These are phyloP conservation scores for Pythium vanterpoolii DNA, from an alignment of 352 stramenopile genomes.

Conservation along the genomic window DNA sequence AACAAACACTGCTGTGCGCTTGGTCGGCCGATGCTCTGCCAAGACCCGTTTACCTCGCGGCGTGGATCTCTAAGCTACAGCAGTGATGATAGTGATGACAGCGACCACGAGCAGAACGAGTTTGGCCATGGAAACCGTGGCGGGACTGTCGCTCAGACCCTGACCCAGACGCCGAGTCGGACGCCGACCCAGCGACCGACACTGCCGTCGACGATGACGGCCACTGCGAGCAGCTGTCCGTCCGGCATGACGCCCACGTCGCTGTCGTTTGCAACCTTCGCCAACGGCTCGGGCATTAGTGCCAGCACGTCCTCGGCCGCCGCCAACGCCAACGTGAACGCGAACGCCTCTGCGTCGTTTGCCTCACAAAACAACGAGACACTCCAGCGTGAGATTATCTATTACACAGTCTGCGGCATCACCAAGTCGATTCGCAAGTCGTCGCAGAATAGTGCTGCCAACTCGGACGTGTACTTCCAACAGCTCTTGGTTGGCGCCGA, in stretches of 20 bases:
- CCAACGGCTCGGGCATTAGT: background rate
- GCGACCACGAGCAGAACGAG: conserved; percentile 8
- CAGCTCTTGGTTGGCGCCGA: conserved; percentile 59
- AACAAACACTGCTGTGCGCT: conserved; percentile 61
- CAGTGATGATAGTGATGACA: conserved; percentile 8
- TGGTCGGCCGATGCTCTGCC: conserved; percentile 10
- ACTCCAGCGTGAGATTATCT: conserved; percentile 80
- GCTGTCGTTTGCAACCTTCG: conserved; percentile 6
- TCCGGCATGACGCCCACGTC: background rate
- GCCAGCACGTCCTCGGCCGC: no score
- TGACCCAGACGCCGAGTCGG: no score
- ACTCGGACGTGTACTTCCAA: conserved; percentile 27
- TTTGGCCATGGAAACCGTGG: conserved; percentile 1
- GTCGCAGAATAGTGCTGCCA: conserved; percentile 23
- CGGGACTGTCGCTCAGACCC: no score
- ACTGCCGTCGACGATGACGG: background rate
- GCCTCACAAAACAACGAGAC: conserved; percentile 69
- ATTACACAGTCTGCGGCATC: conserved; percentile 79
- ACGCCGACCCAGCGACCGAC: background rate
- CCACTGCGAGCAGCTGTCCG: conserved; percentile 1
- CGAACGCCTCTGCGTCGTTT: conserved; percentile 19
- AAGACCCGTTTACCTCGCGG: background rate
- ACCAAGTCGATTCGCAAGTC: conserved; percentile 69
- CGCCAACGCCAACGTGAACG: no score
- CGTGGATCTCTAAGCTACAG: background rate